Base-by-base conservation (phyloP, 2,329 filamentous ascomycete species). In the Colletotrichum australisinense region DNA sequence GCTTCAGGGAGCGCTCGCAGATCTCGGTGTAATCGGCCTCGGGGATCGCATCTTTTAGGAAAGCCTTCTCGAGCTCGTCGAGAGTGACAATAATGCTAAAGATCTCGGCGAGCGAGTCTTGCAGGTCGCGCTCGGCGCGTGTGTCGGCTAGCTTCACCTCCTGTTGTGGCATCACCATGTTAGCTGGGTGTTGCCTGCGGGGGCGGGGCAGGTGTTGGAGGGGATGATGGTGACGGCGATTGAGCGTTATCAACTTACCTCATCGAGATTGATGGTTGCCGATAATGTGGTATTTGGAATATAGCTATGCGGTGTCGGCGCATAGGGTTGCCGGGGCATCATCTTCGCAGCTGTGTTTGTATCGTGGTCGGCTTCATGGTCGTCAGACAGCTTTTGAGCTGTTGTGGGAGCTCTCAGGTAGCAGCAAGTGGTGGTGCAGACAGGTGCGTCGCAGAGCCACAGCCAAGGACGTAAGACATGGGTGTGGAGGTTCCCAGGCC, bases 41-140 rank as follows among this genome's bases (percentile, higher is more conserved):
- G 6, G 93, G 91, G 63, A 99, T 93, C 26, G 95, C 96, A 87
- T 99, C 97, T 80, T 98, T 97, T 52, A 99, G 90, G 80, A 98
- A 99, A 0, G 96, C 97, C 82, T 97, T 98, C 80, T 99, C 97
- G 1, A 99, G 90, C 76, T 97, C 95, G 81, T 99, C 97, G 3
- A 99, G 88, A 0, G 97, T 98, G 74, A 98, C 90, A 49, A 99
- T 96, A 77, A 99, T 98, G 84, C 95, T 98, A 84, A 98, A 99
- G 28, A 99, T 92, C 84, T 99, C 97, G 68, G 96, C 97, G 16
- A 99, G 91, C 1, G 97, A 98, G 80, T 98, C 97, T 82, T 98
- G 95, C 1, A 98, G 88, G 81, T 99, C 95, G 74, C 96, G 93
- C 84, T 98, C 96, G 53, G 94, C 93, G 77, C 94, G 92, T 26